Evolutionary conservation across 148 eudicot species (phyloP).

Genomic region (Gaultheria prostrata): DNA sequence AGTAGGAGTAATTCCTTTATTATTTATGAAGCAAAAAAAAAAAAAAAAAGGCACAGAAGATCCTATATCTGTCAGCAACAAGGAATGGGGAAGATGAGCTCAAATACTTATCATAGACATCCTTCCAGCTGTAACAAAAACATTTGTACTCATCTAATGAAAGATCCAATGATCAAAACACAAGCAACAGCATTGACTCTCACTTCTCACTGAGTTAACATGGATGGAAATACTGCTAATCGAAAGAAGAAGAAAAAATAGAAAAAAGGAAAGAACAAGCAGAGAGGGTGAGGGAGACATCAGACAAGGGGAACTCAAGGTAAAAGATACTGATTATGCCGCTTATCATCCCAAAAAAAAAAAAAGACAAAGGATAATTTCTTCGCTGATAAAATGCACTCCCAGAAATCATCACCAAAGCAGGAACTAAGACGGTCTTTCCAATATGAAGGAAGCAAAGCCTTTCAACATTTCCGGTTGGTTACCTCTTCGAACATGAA

Average conservation of each 20-base stretch:
- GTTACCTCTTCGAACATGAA: slow-evolving; percentile 28
- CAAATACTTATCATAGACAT: slow-evolving; percentile 6
- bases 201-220: background rate
- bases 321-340: background rate
- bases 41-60: background rate
- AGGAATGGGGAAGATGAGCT: slow-evolving; percentile 4
- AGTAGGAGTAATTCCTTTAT: background rate
- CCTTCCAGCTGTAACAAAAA: background rate
- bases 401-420: slow-evolving; percentile 17
- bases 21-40: slow-evolving; percentile 1
- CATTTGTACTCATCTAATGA: background rate
- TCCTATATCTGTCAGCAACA: background rate
- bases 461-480: background rate
- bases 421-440: slow-evolving; percentile 17
- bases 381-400: slow-evolving; percentile 22
- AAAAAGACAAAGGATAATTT: slow-evolving; percentile 13
- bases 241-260: background rate
- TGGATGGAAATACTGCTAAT: background rate
- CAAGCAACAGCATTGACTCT: background rate
- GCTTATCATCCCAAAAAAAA: slow-evolving; percentile 5
- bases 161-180: background rate
- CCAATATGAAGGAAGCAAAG: slow-evolving; percentile 17
- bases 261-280: background rate
- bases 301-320: slow-evolving; percentile 8
- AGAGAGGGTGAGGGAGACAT: background rate